phyloP scores from a whole-genome alignment of 345 rosid genomes.

The Eucalyptus sideroxylon region DNA sequence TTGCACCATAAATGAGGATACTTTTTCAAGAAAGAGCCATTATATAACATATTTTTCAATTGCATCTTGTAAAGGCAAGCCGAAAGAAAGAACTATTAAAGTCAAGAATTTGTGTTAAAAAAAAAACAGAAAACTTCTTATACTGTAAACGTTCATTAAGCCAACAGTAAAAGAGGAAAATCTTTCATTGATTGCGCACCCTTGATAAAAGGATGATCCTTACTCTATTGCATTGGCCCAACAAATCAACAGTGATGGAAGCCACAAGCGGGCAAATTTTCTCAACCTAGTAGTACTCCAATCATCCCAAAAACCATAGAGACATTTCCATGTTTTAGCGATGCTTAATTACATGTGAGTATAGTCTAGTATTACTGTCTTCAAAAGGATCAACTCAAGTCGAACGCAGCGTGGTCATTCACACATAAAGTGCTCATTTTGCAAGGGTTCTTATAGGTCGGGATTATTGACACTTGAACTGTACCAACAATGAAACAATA shows the following conservation, averaged over 20 bases:
- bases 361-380: constrained; percentile 15
- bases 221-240: neutral
- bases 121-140: too few relatives aligned
- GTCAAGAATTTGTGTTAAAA: too few relatives aligned
- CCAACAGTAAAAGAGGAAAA: accelerated
- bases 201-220: neutral
- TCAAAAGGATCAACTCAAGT: neutral
- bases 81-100: too few relatives aligned
- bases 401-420: too few relatives aligned
- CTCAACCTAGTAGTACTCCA: accelerated
- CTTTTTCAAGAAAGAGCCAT: neutral
- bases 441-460: too few relatives aligned
- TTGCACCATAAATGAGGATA: too few relatives aligned
- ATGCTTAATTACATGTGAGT: neutral
- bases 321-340: neutral
- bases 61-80: too few relatives aligned
- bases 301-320: neutral
- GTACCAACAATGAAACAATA: too few relatives aligned
- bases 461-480: too few relatives aligned
- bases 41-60: neutral
- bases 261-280: neutral
- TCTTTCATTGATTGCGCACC: neutral
- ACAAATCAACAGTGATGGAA: neutral
- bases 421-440: too few relatives aligned
- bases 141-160: too few relatives aligned